A percentile compares a stretch with the other conserved stretches of the same genome.
phyloP scores from a whole-genome alignment of 305 asterid species.

The Withania somnifera region DNA sequence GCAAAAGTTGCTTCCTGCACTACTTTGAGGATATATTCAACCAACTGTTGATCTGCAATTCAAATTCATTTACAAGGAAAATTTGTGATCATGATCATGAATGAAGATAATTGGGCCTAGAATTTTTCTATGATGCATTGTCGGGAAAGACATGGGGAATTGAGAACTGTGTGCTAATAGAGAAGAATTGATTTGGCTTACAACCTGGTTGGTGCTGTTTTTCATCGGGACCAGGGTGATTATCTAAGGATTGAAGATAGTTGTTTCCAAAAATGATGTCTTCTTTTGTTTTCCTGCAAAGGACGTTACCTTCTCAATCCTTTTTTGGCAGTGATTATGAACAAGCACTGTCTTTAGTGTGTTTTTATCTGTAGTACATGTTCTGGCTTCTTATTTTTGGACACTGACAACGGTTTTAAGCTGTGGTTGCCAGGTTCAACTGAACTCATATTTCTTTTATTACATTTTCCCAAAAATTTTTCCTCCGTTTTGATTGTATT shows the following conservation, averaged over 20 bases:
- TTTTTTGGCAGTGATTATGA: neutral
- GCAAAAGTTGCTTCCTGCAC: no score
- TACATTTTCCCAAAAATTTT: neutral
- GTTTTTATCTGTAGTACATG: neutral
- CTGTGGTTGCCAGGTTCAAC: neutral
- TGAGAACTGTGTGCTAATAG: neutral
- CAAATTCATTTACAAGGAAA: neutral
- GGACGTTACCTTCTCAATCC: neutral
- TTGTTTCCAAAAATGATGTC: neutral
- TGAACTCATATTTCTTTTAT: neutral
- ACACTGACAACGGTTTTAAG: neutral
- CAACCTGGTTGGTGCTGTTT: neutral
- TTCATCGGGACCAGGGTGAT: neutral
- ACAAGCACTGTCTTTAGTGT: neutral
- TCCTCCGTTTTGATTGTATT: neutral
- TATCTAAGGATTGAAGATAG: neutral
- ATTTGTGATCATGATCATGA: neutral
- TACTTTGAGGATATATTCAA: neutral
- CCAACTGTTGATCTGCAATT: neutral
- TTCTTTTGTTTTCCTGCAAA: neutral
- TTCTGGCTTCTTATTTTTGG: neutral
- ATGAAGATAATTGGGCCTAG: neutral
- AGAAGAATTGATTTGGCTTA: neutral
- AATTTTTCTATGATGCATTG: neutral
- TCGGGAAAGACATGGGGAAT: neutral